These are phyloP conservation scores for Cryptococcus hybrid DNA, from an alignment of 1,284 basidiomycete genomes.

Conservation along the genomic window DNA sequence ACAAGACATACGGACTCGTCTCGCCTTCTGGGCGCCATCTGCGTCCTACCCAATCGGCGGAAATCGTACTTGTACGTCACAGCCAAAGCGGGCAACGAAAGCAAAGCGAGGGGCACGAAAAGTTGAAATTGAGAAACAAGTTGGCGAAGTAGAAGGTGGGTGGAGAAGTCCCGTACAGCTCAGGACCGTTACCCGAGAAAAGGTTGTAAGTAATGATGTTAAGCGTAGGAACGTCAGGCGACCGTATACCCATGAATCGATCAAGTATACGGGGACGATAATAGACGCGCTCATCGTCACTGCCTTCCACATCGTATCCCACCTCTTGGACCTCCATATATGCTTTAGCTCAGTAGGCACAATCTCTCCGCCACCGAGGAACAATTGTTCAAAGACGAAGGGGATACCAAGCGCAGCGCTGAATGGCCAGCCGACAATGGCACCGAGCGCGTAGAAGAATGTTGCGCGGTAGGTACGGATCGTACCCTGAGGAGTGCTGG, in stretches of 20 bases:
- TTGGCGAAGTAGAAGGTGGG: constrained; percentile 80
- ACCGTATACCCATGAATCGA: constrained; percentile 89
- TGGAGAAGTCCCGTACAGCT: constrained; percentile 91
- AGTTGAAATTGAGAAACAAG: constrained; percentile 90
- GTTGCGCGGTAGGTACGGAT: constrained; percentile 59
- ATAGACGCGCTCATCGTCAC: constrained; percentile 62
- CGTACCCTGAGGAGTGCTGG: constrained; percentile 59
- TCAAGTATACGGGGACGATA: constrained; percentile 72
- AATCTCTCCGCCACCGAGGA: constrained; percentile 69
- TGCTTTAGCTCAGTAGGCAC: constrained; percentile 57
- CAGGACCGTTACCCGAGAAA: constrained; percentile 68
- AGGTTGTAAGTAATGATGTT: constrained; percentile 95
- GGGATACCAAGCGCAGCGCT: constrained; percentile 80
- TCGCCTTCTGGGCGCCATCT: constrained; percentile 59
- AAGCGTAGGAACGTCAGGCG: constrained; percentile 74
- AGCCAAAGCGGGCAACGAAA: constrained; percentile 74
- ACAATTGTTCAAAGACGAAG: constrained; percentile 87
- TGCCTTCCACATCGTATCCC: constrained; percentile 61
- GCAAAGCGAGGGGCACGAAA: constrained; percentile 76
- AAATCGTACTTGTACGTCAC: constrained; percentile 73
- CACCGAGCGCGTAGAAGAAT: constrained; percentile 73
- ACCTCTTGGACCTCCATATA: constrained; percentile 62
- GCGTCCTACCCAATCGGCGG: constrained; percentile 69
- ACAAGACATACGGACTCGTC: constrained; percentile 68
- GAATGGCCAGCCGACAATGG: constrained; percentile 96